Evolutionary conservation across 345 rosid species (phyloP), one percentile per base, ranked within the genome.

Genomic region (Populus tremula): DNA sequence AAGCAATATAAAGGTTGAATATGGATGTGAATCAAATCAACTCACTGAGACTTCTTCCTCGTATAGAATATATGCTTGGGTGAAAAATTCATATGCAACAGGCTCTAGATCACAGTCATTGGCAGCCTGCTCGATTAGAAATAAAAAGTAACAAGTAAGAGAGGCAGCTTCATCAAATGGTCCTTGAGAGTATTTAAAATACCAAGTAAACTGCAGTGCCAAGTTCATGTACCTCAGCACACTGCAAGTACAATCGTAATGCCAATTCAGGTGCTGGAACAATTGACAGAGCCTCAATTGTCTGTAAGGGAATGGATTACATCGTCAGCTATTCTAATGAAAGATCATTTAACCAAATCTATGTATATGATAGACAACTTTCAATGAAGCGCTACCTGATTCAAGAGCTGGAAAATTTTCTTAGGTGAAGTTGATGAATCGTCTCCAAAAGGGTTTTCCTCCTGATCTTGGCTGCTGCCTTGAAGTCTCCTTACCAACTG

Each of bases 21-120:
- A 36, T 67, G 25, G 38, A 72, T 61, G 23, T 23, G 20, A 83
- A 49, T 31, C 16, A 11, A 31, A 75, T 41, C 71, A 87, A 89
- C 99, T 90, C 80, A 96, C 98, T 64, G 97, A 94, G 65, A 96
- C 87, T 80, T 96, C 97, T 90, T 96, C 99, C 86, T 96, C 99
- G 72, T 96, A 94, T 53, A 96, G 86, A 79, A 96, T 94, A 80
- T 91, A 96, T n/a, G 99, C 99, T 80, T 96, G 99, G 4, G 99
- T 96, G 86, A 96, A 96, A 87, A 96, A 94, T 81, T 96, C 99
- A 70, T 94, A 96, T 0, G 99, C 98, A 79, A 94, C 92, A 10
- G 98, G 99, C 79, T 96, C 99, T 82, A 92, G 85, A 63, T 92
- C 94, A 83, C 85, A 90, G 87, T 93, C 97, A 89, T 94, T 92